Percentiles rank a stretch among this genome's conserved stretches.
phyloP scores from a whole-genome alignment of 768 basidiomycete species.

The Pleurotus citrinopileatus region DNA sequence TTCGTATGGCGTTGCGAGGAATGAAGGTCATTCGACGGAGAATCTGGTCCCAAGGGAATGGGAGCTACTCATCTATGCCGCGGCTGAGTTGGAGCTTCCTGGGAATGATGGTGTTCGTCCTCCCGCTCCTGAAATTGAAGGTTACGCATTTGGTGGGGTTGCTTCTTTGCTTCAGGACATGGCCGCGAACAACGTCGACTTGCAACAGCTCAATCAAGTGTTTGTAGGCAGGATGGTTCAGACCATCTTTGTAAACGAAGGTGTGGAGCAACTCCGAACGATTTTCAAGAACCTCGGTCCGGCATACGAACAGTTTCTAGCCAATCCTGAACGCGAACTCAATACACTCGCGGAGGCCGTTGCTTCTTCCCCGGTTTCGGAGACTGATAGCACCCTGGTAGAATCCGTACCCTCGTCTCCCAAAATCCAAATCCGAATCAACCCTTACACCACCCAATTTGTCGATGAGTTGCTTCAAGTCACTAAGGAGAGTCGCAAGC shows the following conservation, averaged over 20 bases:
- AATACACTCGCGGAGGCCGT: constrained; percentile 5
- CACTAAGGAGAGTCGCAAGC: constrained; percentile 16
- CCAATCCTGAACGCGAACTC: constrained; percentile 12
- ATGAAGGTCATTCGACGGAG: constrained; percentile 19
- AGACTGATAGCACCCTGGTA: background rate
- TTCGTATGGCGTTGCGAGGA: constrained; percentile 38
- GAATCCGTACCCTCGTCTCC: background rate
- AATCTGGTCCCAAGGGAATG: constrained; percentile 40
- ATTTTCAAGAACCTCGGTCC: constrained; percentile 31
- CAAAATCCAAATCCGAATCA: constrained; percentile 1
- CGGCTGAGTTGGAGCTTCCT: constrained; percentile 24
- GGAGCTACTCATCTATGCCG: constrained; percentile 42
- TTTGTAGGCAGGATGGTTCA: constrained; percentile 25
- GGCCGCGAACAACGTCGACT: constrained; percentile 24
- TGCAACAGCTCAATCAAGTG: constrained; percentile 24
- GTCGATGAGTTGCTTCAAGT: constrained; percentile 12
- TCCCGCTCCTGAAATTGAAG: constrained; percentile 15
- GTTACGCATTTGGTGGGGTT: constrained; percentile 37
- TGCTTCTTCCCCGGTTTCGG: background rate
- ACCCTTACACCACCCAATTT: constrained; percentile 11
- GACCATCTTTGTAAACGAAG: constrained; percentile 20
- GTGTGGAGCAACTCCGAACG: constrained; percentile 21
- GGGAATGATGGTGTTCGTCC: background rate
- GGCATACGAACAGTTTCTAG: constrained; percentile 23
- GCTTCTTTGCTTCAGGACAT: constrained; percentile 41